Evolutionary conservation across 129 eudicot genomes (phyloP).

Genomic region (Dittrichia graveolens): DNA sequence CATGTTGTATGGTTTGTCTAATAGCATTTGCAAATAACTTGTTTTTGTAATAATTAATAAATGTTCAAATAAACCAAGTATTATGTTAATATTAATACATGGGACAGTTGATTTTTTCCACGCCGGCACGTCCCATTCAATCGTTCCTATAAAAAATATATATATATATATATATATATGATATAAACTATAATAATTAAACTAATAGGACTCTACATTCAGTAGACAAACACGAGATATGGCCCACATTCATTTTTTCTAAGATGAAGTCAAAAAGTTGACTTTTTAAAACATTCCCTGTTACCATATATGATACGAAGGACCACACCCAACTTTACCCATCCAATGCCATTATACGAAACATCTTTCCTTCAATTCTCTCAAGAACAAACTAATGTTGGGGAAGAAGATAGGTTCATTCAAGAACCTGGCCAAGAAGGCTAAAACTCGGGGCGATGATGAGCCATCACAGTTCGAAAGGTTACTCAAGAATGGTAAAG

Average conservation of each 20-base stretch:
- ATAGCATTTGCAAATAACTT: not conserved
- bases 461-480: slow-evolving; percentile 33
- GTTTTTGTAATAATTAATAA: not conserved
- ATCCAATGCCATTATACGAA: slow-evolving; percentile 26
- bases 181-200: too few relatives aligned
- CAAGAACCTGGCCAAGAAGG: slow-evolving; percentile 71
- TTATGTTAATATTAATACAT: not conserved
- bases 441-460: slow-evolving; percentile 32
- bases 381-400: slow-evolving; percentile 49
- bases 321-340: slow-evolving; percentile 21
- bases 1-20: not conserved
- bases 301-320: slow-evolving; percentile 29
- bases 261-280: slow-evolving; percentile 29
- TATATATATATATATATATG: too few relatives aligned
- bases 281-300: slow-evolving; percentile 33
- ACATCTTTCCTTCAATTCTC: slow-evolving; percentile 4
- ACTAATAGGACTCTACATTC: slow-evolving; percentile 24
- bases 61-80: not conserved
- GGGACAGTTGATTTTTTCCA: not conserved
- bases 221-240: not conserved
- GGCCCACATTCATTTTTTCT: slow-evolving; percentile 34
- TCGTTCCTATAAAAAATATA: too few relatives aligned
- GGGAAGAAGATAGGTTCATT: slow-evolving; percentile 61
- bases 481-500: slow-evolving; percentile 34
- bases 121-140: not conserved